Base-by-base conservation (phyloP, 257 asterid genomes). In the Euphrasia confusa region DNA sequence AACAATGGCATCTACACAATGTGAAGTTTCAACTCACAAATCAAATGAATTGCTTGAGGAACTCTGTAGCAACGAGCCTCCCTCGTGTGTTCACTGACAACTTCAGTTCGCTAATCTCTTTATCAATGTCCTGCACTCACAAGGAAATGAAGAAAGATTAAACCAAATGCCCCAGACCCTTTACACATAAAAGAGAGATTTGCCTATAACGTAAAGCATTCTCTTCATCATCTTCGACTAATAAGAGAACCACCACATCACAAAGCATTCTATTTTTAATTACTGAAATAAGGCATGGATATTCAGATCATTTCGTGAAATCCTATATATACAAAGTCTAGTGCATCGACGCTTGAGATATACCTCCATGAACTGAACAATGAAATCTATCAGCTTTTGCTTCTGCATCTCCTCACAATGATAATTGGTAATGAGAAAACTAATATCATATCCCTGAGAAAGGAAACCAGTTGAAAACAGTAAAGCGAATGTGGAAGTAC, bases 331-430 rank as follows among this genome's bases (percentile, higher is more conserved):
- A 49, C 28, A 56, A 64, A 60, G 58, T 48, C 64, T 44, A 39
- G 42, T 56, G 42, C 62, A 45, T 30, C 35, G 53, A 35, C 7
- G 54, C 42, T 27, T 39, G 74, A 65, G 65, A 64, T 26, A 24
- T 82, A 93, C 96, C 99, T 93, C 99, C 97, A 93, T 87, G 83
- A 93, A 93, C 79, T 93, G 97, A 62, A 93, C 97, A 12, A 89
- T 93, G 63, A 93, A 93, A 75, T 89, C 97, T 61, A 93, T 93
- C 56, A 93, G 93, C 79, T 87, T 93, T 57, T 82, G 95, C 81
- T 93, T 92, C 82, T 93, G 99, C 97, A 93, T 85, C 67, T 93
- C 99, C 83, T 93, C 99, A 10, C 97, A 93, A 21, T 93, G 97
- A 72, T 84, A 89, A 61, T 93, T 93, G 66, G 94, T 93, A 40